Base-by-base conservation (phyloP, 1,139 yeast species). In the Wickerhamomyces sp. region DNA sequence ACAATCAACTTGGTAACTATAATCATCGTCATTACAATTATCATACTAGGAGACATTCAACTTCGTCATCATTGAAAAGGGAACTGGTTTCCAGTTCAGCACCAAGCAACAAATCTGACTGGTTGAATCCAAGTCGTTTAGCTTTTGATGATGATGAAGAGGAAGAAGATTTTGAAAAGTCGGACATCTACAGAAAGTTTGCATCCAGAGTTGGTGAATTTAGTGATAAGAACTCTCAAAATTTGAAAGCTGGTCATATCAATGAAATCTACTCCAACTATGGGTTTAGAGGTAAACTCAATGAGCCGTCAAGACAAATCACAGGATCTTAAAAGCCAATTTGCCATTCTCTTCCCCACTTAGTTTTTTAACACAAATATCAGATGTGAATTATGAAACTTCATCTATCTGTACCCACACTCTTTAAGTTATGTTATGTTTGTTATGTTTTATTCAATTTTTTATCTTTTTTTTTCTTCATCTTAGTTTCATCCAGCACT, bases 61-160 rank as follows among this genome's bases (percentile, higher is more conserved):
- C 41, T 9, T 36, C 43, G 4, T 39, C 43, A 8, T 38, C 40
- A 35, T 8, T 25, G 10, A 37, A 21, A 13, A 40, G 41, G 21
- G 46, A 41, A 16, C 19, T 58, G n/a, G 54, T 63, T 10, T 60
- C 68, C 1, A 53, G 63, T 2, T 69, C 75, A 12, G 76, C 71
- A 3, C 78, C 80, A 1, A 59, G 65, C 6, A 55, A 61, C 31
- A 63, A 61, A 33, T 55, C 64, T 14, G 68, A 66, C 43, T 72
- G 75, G 76, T 64, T 68, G 46, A 51, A 58, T 46, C 63, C 63
- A 10, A 37, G 38, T 44, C 59, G 56, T 44, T 59, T 61, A 39
- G 58, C 63, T 38, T 65, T 61, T 45, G 65, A 62, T 25, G 59
- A 47, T 37, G 45, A 47, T 36, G 45, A 47, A 12, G 51, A 42